Evolutionary conservation across 805 yeast genomes (phyloP).

Genomic region (Wickerhamiella vanderwaltii): DNA sequence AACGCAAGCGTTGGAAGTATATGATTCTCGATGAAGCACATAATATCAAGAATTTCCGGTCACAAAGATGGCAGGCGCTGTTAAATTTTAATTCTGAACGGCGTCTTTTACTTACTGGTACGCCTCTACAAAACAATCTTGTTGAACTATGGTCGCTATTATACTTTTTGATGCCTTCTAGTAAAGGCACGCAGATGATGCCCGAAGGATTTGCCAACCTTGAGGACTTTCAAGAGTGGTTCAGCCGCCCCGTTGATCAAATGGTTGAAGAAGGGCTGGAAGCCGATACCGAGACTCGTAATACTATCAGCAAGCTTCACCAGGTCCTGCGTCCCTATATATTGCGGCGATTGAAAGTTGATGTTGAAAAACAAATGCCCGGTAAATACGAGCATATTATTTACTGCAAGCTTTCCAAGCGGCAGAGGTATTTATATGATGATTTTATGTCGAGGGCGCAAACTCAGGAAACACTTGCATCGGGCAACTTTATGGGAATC

Average conservation of each 20-base stretch:
- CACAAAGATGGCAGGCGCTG: constrained; percentile 94
- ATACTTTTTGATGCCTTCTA: constrained; percentile 91
- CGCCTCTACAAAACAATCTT: constrained; percentile 89
- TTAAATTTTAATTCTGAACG: constrained; percentile 87
- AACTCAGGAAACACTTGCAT: constrained; percentile 82
- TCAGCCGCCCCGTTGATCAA: constrained; percentile 92
- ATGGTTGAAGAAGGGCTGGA: constrained; percentile 74
- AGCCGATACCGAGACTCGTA: constrained; percentile 53
- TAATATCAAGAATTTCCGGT: constrained; percentile 89
- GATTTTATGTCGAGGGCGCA: constrained; percentile 97
- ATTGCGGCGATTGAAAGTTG: constrained; percentile 81
- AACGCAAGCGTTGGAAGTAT: constrained; percentile 87
- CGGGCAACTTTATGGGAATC: constrained; percentile 89
- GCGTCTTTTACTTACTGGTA: constrained; percentile 82
- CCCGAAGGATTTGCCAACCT: constrained; percentile 94
- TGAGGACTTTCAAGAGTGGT: constrained; percentile 96
- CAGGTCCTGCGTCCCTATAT: constrained; percentile 89
- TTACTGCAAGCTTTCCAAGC: constrained; percentile 79
- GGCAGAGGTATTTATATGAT: constrained; percentile 85
- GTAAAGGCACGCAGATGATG: constrained; percentile 46
- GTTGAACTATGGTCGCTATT: constrained; percentile 93
- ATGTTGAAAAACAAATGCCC: constrained; percentile 98
- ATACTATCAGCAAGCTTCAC: constrained; percentile 79
- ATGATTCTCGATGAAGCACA: constrained; percentile 98
- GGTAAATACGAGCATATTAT: constrained; percentile 92